phyloP scores from a whole-genome alignment of 257 asterid genomes.

The Henckelia pumila region DNA sequence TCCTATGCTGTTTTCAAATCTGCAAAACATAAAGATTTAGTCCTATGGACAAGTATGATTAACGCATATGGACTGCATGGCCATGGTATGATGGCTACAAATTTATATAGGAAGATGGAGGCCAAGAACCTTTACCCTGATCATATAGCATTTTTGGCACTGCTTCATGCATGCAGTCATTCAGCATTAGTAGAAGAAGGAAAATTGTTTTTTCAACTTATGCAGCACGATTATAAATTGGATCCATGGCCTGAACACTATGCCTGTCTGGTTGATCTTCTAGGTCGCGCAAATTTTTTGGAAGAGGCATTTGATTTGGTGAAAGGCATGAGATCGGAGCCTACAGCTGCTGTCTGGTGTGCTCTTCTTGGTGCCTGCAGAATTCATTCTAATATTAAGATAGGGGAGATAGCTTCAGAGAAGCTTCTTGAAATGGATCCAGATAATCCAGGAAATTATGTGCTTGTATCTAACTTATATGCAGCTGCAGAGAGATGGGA shows the following conservation, averaged over 20 bases:
- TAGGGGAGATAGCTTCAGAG: constrained; percentile 72
- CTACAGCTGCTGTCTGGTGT: constrained; percentile 68
- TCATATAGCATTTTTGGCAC: constrained; percentile 62
- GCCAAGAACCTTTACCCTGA: constrained; percentile 48
- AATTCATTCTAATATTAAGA: constrained; percentile 52
- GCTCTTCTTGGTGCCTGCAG: constrained; percentile 75
- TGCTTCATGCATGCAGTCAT: constrained; percentile 82
- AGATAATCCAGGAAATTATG: constrained; percentile 71
- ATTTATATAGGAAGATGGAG: constrained; percentile 52
- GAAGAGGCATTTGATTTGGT: constrained; percentile 63
- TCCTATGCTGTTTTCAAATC: constrained; percentile 50
- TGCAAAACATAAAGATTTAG: constrained; percentile 40
- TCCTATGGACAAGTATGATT: constrained; percentile 76
- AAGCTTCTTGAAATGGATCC: constrained; percentile 76
- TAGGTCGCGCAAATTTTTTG: constrained; percentile 77
- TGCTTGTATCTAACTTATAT: constrained; percentile 65
- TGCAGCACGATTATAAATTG: constrained; percentile 49
- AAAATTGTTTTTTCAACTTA: constrained; percentile 38
- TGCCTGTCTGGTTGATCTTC: constrained; percentile 75
- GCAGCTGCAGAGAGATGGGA: constrained; percentile 77
- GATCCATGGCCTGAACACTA: constrained; percentile 93
- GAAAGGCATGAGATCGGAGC: constrained; percentile 47
- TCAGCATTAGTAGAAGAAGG: constrained; percentile 76
- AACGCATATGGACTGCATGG: constrained; percentile 85
- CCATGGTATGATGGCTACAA: constrained; percentile 46